phyloP scores from a whole-genome alignment of 257 asterid species.

The Solanum pimpinellifolium region DNA sequence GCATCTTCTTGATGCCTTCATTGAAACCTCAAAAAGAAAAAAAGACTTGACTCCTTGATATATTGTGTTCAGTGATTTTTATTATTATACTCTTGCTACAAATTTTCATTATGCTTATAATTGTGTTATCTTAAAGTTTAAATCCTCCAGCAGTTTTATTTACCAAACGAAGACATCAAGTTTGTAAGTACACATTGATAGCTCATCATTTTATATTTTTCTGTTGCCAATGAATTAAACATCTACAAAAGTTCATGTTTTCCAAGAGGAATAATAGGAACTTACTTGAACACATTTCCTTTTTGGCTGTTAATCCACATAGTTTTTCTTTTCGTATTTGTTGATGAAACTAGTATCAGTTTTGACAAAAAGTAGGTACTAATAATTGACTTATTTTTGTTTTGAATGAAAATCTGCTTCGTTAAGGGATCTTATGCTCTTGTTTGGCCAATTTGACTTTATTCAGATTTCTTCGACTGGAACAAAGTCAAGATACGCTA shows the following conservation, averaged over 20 bases:
- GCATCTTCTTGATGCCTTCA: not conserved
- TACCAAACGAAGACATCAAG: not conserved
- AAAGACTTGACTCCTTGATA: not conserved
- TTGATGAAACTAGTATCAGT: not conserved
- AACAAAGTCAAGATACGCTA: constrained; percentile 78
- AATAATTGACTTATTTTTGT: not conserved
- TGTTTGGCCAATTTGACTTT: constrained; percentile 4
- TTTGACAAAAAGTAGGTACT: not conserved
- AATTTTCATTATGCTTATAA: not conserved
- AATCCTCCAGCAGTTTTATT: not conserved
- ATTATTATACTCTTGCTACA: not conserved
- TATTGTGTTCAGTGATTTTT: not conserved
- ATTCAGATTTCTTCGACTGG: constrained; percentile 85
- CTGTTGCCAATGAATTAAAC: not conserved
- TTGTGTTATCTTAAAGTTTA: not conserved
- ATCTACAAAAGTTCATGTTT: not conserved
- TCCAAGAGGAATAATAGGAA: not conserved
- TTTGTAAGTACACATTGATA: not conserved
- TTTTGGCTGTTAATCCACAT: not conserved
- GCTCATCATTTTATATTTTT: not conserved
- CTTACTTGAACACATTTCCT: not conserved
- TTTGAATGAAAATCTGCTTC: not conserved
- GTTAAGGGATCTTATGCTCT: not conserved
- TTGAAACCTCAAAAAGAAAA: not conserved
- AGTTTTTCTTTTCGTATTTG: not conserved